Evolutionary conservation across 2,329 filamentous ascomycete genomes (phyloP), one percentile per base, ranked within the genome.

Genomic region (Pseudocercospora eumusae): DNA sequence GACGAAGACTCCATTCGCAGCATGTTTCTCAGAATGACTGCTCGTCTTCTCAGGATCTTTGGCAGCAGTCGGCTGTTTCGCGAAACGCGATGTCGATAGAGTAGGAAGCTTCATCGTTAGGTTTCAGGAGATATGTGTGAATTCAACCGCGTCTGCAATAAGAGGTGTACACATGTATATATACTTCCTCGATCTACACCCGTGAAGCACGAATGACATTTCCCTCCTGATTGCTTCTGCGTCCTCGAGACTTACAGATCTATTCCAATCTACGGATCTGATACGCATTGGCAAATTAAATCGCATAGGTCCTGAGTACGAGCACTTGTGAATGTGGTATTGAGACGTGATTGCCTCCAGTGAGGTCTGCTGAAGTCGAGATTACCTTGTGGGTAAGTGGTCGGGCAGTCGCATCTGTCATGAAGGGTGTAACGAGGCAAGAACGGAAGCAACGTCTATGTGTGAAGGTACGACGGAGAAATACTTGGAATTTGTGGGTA

Each of bases 1-100:
- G 15, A 88, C 75, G 57, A 85, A 71, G 60, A 79, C 77, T 63
- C 75, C 75, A 68, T 81, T 73, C 8, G 47, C 55, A 10, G 59
- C 40, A 31, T 66, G 64, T 18, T 56, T 45, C 11, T 59, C 59
- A 1, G 56, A 23, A 54, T 67, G 65, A 36, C 50, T 45, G 28
- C 44, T 42, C n/a, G 15, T 23, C 42, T 60, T 60, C 23, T 60
- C 58, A 13, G 25, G 23, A 27, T 60, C 58, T 44, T 54, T 27
- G 13, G 15, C 10, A 9, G 15, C 1, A 10, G 57, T 21, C 20
- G 33, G 23, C n/a, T 59, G 15, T 20, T 59, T 59, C 5, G 57
- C 57, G 27, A 59, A 54, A 9, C 52, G 31, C 4, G 52, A 10
- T 54, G 31, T 54, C 25, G 31, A 28, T 15, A 36, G n/a, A 1